Percentiles rank a stretch among this genome's conserved stretches.
Evolutionary conservation across 2,329 filamentous ascomycete genomes (phyloP).

Genomic region (Albophoma yamanashiensis): DNA sequence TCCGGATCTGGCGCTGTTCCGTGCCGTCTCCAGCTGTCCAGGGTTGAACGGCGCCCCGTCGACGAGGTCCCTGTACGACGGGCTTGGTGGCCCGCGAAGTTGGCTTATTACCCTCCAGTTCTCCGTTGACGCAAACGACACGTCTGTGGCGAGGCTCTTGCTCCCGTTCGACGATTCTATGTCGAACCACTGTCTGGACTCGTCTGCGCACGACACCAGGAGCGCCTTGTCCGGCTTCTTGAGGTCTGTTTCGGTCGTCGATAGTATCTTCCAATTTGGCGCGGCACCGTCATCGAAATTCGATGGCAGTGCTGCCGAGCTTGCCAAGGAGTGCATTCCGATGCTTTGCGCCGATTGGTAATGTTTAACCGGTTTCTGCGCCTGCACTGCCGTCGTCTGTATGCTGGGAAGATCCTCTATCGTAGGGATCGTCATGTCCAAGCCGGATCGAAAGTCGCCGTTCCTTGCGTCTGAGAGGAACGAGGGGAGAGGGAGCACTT

Average conservation of each 20-base stretch:
- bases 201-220: constrained; percentile 4
- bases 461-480: constrained; percentile 14
- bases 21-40: constrained; percentile 16
- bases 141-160: constrained; percentile 14
- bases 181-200: constrained; percentile 12
- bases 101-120: constrained; percentile 23
- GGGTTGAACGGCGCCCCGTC: constrained; percentile 27
- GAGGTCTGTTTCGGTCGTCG: constrained; percentile 12
- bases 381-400: constrained; percentile 5
- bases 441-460: constrained; percentile 14
- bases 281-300: constrained; percentile 4
- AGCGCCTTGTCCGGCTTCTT: constrained; percentile 13
- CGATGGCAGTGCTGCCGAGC: constrained; percentile 20
- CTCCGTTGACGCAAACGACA: constrained; percentile 24
- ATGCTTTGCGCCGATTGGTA: constrained; percentile 10
- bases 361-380: constrained; percentile 4
- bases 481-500: constrained; percentile 18
- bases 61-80: constrained; percentile 22
- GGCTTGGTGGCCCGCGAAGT: constrained; percentile 12
- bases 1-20: constrained; percentile 6
- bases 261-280: constrained; percentile 10
- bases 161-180: constrained; percentile 9
- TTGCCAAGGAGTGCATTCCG: constrained; percentile 17
- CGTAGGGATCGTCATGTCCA: constrained; percentile 17
- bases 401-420: constrained; percentile 15